Evolutionary conservation across 176 grass and related monocot genomes (phyloP).

Genomic region (Oryza rufipogon): DNA sequence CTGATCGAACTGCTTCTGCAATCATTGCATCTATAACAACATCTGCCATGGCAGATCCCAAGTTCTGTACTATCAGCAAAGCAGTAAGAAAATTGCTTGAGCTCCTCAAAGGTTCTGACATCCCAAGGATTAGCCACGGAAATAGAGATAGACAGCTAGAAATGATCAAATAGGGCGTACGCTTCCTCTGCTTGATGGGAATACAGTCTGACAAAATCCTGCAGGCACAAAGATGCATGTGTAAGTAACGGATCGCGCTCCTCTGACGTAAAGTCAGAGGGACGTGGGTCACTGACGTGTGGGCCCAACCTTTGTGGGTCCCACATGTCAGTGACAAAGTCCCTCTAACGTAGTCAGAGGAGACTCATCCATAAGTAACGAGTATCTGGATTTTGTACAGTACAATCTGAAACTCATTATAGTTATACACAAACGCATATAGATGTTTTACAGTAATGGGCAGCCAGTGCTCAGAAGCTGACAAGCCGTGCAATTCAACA

Average conservation of each 20-base stretch:
- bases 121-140: conserved; percentile 64
- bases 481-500: not conserved
- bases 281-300: no score
- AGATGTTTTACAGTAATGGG: not conserved
- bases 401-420: not conserved
- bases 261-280: no score
- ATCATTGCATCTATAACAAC: conserved; percentile 89
- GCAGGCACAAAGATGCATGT: conserved; percentile 18
- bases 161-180: conserved; percentile 73
- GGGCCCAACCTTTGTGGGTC: no score
- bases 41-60: conserved; percentile 83
- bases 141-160: conserved; percentile 68
- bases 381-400: conserved; percentile 3
- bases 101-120: conserved; percentile 53
- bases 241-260: not conserved
- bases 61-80: conserved; percentile 64
- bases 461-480: not conserved
- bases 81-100: conserved; percentile 60
- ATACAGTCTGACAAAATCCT: conserved; percentile 83
- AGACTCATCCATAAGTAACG: not conserved
- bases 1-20: conserved; percentile 70
- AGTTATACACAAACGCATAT: not conserved
- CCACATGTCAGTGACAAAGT: no score
- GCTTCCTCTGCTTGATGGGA: conserved; percentile 67
- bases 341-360: no score